Evolutionary conservation across 192 early-diverging fungal species (phyloP), one percentile per base, ranked within the genome.

Genomic region (Coemansia sp.): DNA sequence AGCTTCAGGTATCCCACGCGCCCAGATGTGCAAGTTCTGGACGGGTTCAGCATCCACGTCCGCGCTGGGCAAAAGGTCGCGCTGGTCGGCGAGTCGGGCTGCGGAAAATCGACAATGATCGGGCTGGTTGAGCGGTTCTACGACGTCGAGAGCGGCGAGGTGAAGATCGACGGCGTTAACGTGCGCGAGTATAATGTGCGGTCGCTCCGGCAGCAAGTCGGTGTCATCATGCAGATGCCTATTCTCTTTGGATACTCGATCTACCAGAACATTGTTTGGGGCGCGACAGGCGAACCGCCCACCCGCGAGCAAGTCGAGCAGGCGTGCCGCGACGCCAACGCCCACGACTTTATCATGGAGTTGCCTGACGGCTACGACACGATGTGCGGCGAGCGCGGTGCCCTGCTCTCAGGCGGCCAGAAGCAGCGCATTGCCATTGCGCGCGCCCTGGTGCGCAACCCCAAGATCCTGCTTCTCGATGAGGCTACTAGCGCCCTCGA

Each of bases 371-470:
- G 89, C 35, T 94, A 95, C 79, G 88, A 96, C 64, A 94, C 95
- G 14, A 68, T 88, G 36, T 92, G 96, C 24, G 96, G 96, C 59
- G 94, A 96, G 67, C 78, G 86, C 39, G 91, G 89, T 8, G 85
- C 91, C 49, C 71, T 89, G 77, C 65, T 98, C 17, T 93, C 91
- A 27, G 96, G 95, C 51, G 96, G 96, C 17, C 96, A 98, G 74
- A 96, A 96, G 79, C 96, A 96, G 74, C 90, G 96, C 61, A 93
- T 96, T 76, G 94, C 94, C 42, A 97, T 98, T 84, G 95, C 95
- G 2, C 87, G 95, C 53, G 93, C 94, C 42, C 86, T 97, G 56
- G 86, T 96, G 43, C 93, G 92, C 77, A 89, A 95, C 74, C 94
- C 95, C 7, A 71, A 76, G 8, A 87, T 97, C 11, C 82, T 98